A percentile compares a stretch with the other conserved stretches of the same genome.
phyloP scores from a whole-genome alignment of 148 eudicot species.

The Dianthus caryophyllus region DNA sequence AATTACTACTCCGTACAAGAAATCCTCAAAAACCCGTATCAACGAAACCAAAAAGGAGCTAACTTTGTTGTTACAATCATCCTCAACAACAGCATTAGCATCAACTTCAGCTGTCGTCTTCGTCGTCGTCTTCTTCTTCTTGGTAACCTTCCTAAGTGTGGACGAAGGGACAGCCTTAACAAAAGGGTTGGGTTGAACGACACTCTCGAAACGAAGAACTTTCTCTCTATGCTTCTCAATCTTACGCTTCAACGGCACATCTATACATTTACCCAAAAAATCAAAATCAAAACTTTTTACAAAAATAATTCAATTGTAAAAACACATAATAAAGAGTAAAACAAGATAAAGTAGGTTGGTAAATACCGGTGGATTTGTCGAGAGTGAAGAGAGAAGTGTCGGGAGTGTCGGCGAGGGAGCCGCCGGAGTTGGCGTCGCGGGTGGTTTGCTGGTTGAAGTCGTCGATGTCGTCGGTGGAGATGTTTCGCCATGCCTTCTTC shows the following conservation, averaged over 20 bases:
- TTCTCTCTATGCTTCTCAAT: constrained; percentile 80
- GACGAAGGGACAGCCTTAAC: constrained; percentile 67
- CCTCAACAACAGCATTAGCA: constrained; percentile 15
- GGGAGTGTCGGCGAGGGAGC: constrained; percentile 61
- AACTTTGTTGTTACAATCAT: constrained; percentile 29
- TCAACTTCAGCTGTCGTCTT: no score
- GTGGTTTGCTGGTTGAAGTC: constrained; percentile 67
- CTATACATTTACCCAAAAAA: constrained; percentile 35
- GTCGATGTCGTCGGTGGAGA: constrained; percentile 68
- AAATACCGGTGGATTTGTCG: constrained; percentile 64
- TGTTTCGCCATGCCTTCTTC: constrained; percentile 89
- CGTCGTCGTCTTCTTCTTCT: constrained; percentile 40
- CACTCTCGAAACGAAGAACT: constrained; percentile 63
- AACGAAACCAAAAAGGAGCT: not conserved
- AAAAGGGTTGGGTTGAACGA: constrained; percentile 65
- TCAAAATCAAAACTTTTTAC: not conserved
- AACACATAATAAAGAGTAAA: no score
- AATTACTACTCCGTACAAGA: not conserved
- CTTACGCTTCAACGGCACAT: constrained; percentile 75
- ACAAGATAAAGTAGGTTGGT: no score
- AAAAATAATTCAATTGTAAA: not conserved
- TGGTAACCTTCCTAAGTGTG: constrained; percentile 46
- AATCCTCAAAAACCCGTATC: not conserved
- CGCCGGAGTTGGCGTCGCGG: constrained; percentile 89
- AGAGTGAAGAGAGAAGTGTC: constrained; percentile 59